These are phyloP conservation scores for Diaporthe vexans DNA, from an alignment of 2,329 filamentous ascomycete species.

Conservation along the genomic window DNA sequence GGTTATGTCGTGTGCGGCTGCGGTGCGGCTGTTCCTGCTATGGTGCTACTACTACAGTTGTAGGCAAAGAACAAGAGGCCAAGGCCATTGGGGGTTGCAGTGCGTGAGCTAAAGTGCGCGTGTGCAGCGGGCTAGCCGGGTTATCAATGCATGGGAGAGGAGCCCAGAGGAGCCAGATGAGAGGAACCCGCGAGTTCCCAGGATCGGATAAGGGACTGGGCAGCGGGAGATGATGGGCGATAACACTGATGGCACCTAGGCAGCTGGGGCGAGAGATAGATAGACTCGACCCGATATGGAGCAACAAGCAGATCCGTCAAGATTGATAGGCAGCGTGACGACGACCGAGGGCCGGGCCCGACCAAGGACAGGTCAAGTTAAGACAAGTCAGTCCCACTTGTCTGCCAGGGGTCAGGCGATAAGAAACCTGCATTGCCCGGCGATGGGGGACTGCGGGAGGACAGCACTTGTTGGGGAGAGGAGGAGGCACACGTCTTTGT, in stretches of 20 bases:
- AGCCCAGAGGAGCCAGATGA: no score
- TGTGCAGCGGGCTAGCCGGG: constrained; percentile 31
- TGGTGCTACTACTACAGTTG: not conserved
- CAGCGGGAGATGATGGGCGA: constrained; percentile 8
- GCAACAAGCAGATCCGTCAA: not conserved
- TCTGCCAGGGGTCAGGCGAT: constrained; percentile 3
- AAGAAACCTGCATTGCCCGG: constrained; percentile 19
- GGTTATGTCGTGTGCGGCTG: not conserved
- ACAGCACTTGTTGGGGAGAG: no score
- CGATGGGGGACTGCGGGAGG: not conserved
- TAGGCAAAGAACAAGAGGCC: constrained; percentile 6
- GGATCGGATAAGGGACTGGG: constrained; percentile 25
- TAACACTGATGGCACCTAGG: not conserved
- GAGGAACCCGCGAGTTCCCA: not conserved
- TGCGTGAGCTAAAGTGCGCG: constrained; percentile 22
- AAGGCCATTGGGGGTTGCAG: constrained; percentile 22
- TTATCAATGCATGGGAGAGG: constrained; percentile 18
- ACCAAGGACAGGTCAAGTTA: not conserved
- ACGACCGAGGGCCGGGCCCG: not conserved
- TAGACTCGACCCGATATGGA: no score
- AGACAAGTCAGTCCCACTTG: constrained; percentile 11
- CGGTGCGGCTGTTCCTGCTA: constrained; percentile 21
- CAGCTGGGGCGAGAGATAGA: no score
- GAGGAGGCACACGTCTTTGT: not conserved
- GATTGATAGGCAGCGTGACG: constrained; percentile 18